Evolutionary conservation across 352 stramenopile species (phyloP), one percentile per base, ranked within the genome.

Genomic region (Globisporangium viniferum): DNA sequence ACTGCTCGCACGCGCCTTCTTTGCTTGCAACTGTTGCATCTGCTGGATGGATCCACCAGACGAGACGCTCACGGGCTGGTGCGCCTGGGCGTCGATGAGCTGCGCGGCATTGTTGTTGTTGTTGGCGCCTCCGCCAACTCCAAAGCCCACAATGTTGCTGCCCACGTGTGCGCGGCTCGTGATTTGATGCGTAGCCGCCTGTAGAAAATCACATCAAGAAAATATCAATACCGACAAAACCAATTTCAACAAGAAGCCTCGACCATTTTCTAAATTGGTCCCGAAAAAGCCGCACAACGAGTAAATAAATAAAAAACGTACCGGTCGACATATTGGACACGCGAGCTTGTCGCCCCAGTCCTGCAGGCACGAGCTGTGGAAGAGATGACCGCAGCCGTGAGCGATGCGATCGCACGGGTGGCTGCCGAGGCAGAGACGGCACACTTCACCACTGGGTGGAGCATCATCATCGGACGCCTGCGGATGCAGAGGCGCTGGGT

Each of bases 291-390:
- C 71, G 22, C 70, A 33, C 33, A 49, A 20, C 24, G 8, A 70
- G 12, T 66, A 59, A 10, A 36, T 7, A 20, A 54, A 24, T 24
- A 24, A 24, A 24, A 20, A 48, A 41, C 70, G 54, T 76, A 89
- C 80, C 73, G 81, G 76, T 51, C 62, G 65, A 56, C 80, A 89
- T 49, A 87, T 66, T 66, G 80, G 75, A 31, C 80, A 89, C 39
- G 72, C 72, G 29, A 76, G 77, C 48, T 78, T 85, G 5, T 81
- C 84, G 57, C 82, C 84, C 84, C 84, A 92, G 51, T 84, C 76
- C 27, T 91, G 81, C 53, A 93, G 66, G 66, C 82, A 91, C 27
- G 74, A 68, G 46, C 70, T 73, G 61, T 93, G 84, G 67, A 93
- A 93, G 31, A 77, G 79, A 68, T 93, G 84, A n/a, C 84, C 84